These are phyloP conservation scores for Sporothrix dimorphospora DNA, from an alignment of 2,329 filamentous ascomycete genomes.

Conservation along the genomic window DNA sequence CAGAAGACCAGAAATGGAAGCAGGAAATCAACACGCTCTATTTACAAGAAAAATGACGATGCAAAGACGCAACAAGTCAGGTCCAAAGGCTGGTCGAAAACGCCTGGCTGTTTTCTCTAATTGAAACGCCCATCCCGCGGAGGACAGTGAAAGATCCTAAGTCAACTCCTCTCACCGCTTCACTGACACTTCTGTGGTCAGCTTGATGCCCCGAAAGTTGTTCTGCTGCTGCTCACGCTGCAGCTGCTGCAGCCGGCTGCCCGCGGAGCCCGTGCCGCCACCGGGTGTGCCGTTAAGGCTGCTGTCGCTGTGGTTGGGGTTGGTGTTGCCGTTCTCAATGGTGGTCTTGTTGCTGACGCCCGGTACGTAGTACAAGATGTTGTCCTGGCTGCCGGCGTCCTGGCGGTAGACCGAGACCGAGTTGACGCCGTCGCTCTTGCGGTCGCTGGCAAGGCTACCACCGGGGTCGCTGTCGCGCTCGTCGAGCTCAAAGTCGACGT, in stretches of 20 bases:
- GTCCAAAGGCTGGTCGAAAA: neutral
- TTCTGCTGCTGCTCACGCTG: neutral
- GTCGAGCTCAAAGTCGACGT: slow-evolving; percentile 24
- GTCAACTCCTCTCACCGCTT: neutral
- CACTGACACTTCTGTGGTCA: slow-evolving; percentile 12
- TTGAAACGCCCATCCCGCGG: neutral
- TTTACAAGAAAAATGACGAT: neutral
- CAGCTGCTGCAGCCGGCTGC: neutral
- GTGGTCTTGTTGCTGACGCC: slow-evolving; percentile 14
- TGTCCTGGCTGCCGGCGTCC: slow-evolving; percentile 23
- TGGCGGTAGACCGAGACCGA: slow-evolving; percentile 18
- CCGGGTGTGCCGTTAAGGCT: slow-evolving; percentile 18
- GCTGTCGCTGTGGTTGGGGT: slow-evolving; percentile 16
- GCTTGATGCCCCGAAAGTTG: slow-evolving; percentile 17
- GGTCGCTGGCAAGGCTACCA: slow-evolving; percentile 12
- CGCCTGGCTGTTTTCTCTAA: neutral
- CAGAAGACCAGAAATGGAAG: neutral
- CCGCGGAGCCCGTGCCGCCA: neutral
- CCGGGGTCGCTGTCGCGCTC: slow-evolving; percentile 25
- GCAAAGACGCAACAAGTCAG: neutral
- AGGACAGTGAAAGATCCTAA: neutral
- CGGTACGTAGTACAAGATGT: slow-evolving; percentile 19
- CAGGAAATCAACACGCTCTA: neutral
- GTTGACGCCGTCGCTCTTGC: slow-evolving; percentile 18
- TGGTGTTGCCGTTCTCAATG: neutral